Evolutionary conservation across 345 rosid species (phyloP).

Genomic region (Gossypium rotundifolium): DNA sequence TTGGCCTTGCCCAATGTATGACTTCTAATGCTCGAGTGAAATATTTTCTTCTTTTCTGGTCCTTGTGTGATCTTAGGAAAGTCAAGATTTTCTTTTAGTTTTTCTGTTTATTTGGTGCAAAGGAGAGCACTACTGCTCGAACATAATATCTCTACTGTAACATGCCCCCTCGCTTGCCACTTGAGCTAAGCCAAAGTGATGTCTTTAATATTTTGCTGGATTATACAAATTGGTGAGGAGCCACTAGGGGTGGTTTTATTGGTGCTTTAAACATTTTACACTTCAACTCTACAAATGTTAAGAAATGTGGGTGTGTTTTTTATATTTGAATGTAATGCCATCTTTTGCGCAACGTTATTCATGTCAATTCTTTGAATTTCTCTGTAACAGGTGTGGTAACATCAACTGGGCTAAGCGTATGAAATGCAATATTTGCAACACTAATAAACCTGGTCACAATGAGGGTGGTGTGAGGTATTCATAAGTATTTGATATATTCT

Average conservation of each 20-base stretch:
- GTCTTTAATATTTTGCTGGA: not conserved
- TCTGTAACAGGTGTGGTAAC: conserved; percentile 78
- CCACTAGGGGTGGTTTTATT: not conserved
- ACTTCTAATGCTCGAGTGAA: conserved; percentile 6
- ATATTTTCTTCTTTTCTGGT: not conserved
- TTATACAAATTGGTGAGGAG: not conserved
- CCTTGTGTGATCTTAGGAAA: not conserved
- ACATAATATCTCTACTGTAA: not conserved
- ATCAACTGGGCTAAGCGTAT: conserved; percentile 96
- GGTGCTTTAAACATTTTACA: not conserved
- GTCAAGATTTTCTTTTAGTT: not conserved
- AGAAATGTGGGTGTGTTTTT: not conserved
- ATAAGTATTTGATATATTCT: not conserved
- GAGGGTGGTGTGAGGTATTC: conserved; percentile 94
- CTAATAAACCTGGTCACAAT: conserved; percentile 89
- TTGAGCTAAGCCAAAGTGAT: not conserved
- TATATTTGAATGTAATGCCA: not conserved
- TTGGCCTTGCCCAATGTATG: conserved; percentile 99
- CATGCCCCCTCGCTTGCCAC: not conserved
- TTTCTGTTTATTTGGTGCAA: not conserved
- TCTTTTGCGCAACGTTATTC: not conserved
- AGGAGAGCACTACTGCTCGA: not conserved
- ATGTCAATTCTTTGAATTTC: not conserved
- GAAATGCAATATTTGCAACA: conserved; percentile 95
- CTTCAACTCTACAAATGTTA: not conserved